phyloP scores from a whole-genome alignment of 192 early-diverging fungal species.

The Glomus cerebriforme region DNA sequence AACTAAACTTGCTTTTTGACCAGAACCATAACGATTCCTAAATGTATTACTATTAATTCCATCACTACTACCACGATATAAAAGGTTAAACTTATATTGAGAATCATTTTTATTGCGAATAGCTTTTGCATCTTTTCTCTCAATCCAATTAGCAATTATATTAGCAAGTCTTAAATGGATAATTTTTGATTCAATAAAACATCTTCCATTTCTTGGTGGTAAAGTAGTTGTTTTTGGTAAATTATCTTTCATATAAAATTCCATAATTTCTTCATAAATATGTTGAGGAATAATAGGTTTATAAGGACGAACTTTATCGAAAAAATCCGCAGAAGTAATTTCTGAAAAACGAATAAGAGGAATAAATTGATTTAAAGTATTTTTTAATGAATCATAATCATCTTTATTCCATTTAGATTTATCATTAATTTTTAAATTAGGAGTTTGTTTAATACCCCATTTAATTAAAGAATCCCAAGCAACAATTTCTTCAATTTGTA shows the following conservation, averaged over 20 bases:
- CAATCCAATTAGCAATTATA: conserved; percentile 4
- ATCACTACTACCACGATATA: conserved; percentile 12
- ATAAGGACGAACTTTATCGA: conserved; percentile 1
- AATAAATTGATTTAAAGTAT: background rate
- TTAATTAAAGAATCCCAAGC: conserved; percentile 21
- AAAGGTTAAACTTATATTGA: background rate
- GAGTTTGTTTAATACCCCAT: conserved; percentile 1
- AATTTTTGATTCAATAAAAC: background rate
- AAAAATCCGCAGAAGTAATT: conserved; percentile 14
- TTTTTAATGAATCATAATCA: background rate
- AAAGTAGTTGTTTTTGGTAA: background rate
- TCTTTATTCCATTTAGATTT: background rate
- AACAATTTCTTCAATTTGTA: conserved; percentile 8
- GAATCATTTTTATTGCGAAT: background rate
- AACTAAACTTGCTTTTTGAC: background rate
- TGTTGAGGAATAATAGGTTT: background rate
- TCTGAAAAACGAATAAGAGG: conserved; percentile 18
- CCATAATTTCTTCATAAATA: background rate
- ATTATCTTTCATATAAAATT: background rate
- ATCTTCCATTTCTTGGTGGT: background rate
- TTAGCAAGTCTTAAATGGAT: background rate
- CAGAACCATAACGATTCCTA: background rate
- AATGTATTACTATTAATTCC: background rate
- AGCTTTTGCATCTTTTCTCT: background rate
- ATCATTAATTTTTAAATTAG: background rate